These are phyloP conservation scores for Furcasterigmium sp. DNA, from an alignment of 2,329 filamentous ascomycete genomes.

Conservation along the genomic window DNA sequence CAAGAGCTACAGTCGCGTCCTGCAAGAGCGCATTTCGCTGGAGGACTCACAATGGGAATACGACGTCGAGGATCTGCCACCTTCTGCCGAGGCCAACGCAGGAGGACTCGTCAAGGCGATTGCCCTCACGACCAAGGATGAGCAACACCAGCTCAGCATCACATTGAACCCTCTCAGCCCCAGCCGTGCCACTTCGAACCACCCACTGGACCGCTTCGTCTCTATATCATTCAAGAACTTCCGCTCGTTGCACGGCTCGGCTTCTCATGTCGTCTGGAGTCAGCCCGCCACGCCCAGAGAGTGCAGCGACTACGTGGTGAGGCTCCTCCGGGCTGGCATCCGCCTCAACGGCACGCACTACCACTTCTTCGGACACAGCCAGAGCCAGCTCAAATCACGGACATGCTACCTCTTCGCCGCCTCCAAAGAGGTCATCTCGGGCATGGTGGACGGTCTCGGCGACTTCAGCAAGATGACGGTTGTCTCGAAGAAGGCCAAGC, in stretches of 20 bases:
- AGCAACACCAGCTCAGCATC: constrained; percentile 17
- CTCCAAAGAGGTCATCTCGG: constrained; percentile 22
- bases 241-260: constrained; percentile 13
- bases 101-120: constrained; percentile 21
- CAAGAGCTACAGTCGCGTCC: not conserved
- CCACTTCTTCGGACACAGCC: constrained; percentile 37
- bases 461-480: constrained; percentile 35
- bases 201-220: constrained; percentile 22
- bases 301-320: constrained; percentile 26
- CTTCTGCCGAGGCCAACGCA: constrained; percentile 5
- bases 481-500: constrained; percentile 34
- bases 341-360: constrained; percentile 27
- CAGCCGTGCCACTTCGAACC: constrained; percentile 24
- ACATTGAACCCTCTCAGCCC: constrained; percentile 17
- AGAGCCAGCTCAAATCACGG: constrained; percentile 35
- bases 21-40: not conserved
- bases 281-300: constrained; percentile 23
- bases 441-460: constrained; percentile 28
- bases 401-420: constrained; percentile 31
- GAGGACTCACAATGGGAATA: not conserved
- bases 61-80: not conserved
- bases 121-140: constrained; percentile 16
- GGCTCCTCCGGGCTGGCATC: constrained; percentile 27
- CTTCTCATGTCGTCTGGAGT: not conserved
- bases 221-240: constrained; percentile 29